Percentiles rank a stretch among this genome's conserved stretches.
Conservation (phyloP, 768 basidiomycete genomes). For the Leccinum imitatum region DNA sequence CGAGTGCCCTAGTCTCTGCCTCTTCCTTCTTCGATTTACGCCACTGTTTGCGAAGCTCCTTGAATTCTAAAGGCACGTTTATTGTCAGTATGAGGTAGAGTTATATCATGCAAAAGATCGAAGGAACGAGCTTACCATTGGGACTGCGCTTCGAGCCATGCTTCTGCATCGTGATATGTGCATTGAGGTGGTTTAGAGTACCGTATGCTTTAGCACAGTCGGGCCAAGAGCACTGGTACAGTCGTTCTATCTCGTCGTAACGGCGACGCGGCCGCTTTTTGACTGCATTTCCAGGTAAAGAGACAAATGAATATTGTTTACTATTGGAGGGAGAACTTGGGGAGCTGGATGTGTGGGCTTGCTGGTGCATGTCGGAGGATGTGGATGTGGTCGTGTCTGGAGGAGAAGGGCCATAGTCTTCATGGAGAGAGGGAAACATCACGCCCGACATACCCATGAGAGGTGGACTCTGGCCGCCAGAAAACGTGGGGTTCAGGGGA, state of each 20-base stretch:
- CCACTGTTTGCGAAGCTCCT: constrained; percentile 96
- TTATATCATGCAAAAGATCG: background rate
- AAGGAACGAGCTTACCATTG: constrained; percentile 57
- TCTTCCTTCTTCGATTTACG: constrained; percentile 88
- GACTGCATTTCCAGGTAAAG: constrained; percentile 76
- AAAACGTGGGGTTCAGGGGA: constrained; percentile 54
- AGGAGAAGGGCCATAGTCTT: constrained; percentile 59
- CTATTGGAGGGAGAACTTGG: constrained; percentile 41
- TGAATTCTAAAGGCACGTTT: constrained; percentile 70
- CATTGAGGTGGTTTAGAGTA: constrained; percentile 95
- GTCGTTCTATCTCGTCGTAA: constrained; percentile 93
- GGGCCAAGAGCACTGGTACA: constrained; percentile 85
- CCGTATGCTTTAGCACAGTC: constrained; percentile 85
- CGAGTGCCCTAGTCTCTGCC: constrained; percentile 28
- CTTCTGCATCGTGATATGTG: constrained; percentile 98
- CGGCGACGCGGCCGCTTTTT: constrained; percentile 82
- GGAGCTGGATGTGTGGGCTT: constrained; percentile 14
- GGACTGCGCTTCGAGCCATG: constrained; percentile 91
- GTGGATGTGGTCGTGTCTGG: constrained; percentile 63
- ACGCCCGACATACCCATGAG: constrained; percentile 30
- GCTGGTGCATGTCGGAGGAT: constrained; percentile 38
- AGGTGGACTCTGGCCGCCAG: constrained; percentile 39
- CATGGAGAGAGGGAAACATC: constrained; percentile 47
- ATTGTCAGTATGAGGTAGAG: constrained; percentile 10
- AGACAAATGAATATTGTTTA: constrained; percentile 82